These are phyloP conservation scores for Ophiostoma sp. DNA, from an alignment of 2,329 filamentous ascomycete genomes.

Conservation along the genomic window DNA sequence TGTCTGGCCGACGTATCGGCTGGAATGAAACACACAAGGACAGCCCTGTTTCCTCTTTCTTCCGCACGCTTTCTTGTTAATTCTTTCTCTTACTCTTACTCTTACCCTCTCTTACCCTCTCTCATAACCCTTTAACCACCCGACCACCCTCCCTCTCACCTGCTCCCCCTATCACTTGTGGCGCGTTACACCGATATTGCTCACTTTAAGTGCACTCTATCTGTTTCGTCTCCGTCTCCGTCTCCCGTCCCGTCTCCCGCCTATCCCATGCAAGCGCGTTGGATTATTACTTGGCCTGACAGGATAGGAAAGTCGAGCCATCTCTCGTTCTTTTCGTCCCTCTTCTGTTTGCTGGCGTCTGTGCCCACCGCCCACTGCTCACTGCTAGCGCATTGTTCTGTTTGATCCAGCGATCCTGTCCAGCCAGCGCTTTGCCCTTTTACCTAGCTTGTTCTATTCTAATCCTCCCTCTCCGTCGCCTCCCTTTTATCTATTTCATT, in stretches of 20 bases:
- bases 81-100: not conserved
- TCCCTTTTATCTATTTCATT: slow-evolving; percentile 8
- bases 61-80: not conserved
- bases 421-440: not conserved
- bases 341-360: too few species aligned
- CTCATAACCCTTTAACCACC: not conserved
- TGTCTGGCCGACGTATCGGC: not conserved
- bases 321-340: not conserved
- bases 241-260: not conserved
- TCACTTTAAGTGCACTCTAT: slow-evolving; percentile 11
- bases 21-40: slow-evolving; percentile 4
- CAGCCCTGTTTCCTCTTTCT: slow-evolving; percentile 6
- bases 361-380: too few species aligned
- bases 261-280: slow-evolving; percentile 10
- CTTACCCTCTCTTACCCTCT: not conserved
- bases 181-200: slow-evolving; percentile 3
- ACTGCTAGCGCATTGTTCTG: not conserved
- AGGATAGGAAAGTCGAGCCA: not conserved
- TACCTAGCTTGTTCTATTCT: not conserved
- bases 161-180: not conserved
- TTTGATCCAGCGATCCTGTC: not conserved
- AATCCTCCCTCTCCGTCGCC: not conserved
- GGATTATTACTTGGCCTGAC: not conserved
- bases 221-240: slow-evolving; percentile 9
- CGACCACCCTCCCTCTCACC: not conserved